These are phyloP conservation scores for Plasmopara halstedii DNA, from an alignment of 352 stramenopile species.

Conservation along the genomic window DNA sequence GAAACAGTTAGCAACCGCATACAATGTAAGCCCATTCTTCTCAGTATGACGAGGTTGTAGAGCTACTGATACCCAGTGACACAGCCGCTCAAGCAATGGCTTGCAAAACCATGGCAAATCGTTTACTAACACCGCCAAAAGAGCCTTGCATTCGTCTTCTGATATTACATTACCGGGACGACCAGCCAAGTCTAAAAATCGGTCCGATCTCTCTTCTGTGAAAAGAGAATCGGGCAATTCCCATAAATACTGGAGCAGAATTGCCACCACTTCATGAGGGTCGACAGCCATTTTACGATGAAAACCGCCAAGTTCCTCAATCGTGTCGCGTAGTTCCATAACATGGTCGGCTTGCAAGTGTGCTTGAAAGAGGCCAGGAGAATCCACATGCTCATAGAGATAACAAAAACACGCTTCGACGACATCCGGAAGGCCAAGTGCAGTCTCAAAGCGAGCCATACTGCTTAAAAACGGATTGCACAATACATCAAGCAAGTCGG, in stretches of 20 bases:
- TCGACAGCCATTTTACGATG: slow-evolving; percentile 79
- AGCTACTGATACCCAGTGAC: slow-evolving; percentile 52
- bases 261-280: slow-evolving; percentile 66
- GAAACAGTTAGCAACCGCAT: slow-evolving; percentile 52
- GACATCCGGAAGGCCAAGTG: slow-evolving; percentile 76
- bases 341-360: slow-evolving; percentile 71
- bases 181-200: slow-evolving; percentile 52
- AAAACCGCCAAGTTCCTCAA: slow-evolving; percentile 76
- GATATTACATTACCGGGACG: slow-evolving; percentile 25
- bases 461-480: slow-evolving; percentile 81
- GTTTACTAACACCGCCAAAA: slow-evolving; percentile 67
- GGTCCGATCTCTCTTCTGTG: slow-evolving; percentile 61
- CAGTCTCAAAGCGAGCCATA: slow-evolving; percentile 78
- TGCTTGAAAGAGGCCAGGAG: slow-evolving; percentile 71
- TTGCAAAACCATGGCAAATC: slow-evolving; percentile 79
- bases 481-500: slow-evolving; percentile 60
- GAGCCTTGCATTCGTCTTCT: slow-evolving; percentile 43
- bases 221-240: slow-evolving; percentile 73
- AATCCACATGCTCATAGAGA: slow-evolving; percentile 68
- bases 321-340: slow-evolving; percentile 68
- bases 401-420: slow-evolving; percentile 74
- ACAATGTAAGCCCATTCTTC: slow-evolving; percentile 66
- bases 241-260: slow-evolving; percentile 79
- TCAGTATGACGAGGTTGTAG: slow-evolving; percentile 48
- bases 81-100: slow-evolving; percentile 62